These are phyloP conservation scores for Moniliophthora roreri DNA, from an alignment of 1,284 basidiomycete species.

Conservation along the genomic window DNA sequence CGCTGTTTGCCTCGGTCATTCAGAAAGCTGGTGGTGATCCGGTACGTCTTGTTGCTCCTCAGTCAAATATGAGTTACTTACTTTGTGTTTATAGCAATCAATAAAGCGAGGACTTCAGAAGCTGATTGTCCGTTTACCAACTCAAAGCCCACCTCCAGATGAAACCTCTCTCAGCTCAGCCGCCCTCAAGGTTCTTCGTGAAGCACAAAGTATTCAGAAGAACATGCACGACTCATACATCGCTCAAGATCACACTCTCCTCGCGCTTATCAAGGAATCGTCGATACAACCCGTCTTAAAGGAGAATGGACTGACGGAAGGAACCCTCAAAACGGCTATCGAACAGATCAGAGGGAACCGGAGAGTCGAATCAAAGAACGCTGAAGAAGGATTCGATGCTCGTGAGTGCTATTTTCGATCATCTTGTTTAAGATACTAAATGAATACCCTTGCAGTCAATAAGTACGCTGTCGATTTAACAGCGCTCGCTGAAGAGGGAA, in stretches of 20 bases:
- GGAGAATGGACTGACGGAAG: conserved; percentile 72
- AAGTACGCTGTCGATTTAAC: conserved; percentile 89
- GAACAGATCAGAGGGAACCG: conserved; percentile 81
- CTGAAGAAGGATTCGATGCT: conserved; percentile 88
- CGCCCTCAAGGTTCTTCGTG: conserved; percentile 70
- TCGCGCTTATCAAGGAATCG: conserved; percentile 76
- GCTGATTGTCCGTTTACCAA: conserved; percentile 73
- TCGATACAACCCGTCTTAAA: conserved; percentile 69
- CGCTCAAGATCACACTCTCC: conserved; percentile 84
- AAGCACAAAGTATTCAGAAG: conserved; percentile 81
- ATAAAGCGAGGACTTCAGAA: conserved; percentile 70
- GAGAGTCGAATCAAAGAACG: conserved; percentile 78
- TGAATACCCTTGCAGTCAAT: conserved; percentile 38
- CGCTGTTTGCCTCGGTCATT: conserved; percentile 76
- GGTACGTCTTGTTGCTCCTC: conserved; percentile 39
- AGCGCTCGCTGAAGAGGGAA: conserved; percentile 84
- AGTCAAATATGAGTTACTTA: conserved; percentile 9
- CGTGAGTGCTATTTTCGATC: conserved; percentile 13
- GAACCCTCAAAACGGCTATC: conserved; percentile 77
- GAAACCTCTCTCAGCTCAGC: conserved; percentile 68
- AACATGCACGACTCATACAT: conserved; percentile 93
- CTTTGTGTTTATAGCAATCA: conserved; percentile 35
- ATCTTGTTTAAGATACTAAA: not conserved
- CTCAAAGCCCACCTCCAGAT: conserved; percentile 84
- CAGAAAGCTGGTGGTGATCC: conserved; percentile 77